Base-by-base conservation (phyloP, 1,139 yeast genomes). In the Diutina neorugosa region DNA sequence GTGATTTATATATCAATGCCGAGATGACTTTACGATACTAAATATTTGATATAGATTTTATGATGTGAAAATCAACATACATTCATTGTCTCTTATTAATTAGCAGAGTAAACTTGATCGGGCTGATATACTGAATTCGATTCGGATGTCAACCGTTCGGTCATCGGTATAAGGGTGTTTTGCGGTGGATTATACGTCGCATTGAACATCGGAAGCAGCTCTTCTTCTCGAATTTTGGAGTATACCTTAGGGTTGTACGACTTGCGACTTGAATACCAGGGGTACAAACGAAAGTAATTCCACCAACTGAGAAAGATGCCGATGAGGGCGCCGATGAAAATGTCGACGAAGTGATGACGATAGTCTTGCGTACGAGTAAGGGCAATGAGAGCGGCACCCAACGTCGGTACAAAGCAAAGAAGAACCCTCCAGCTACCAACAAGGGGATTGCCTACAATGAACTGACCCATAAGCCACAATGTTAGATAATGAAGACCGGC, bases 351-450 rank as follows among this genome's bases (percentile, higher is more conserved):
- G 64, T 85, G 91, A 62, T 86, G 94, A 65, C 91, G 76, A 64
- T 86, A 86, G 66, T 86, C 96, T 61, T 84, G 82, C 1, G 90
- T 83, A 59, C 94, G 74, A 52, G 86, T 79, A 53, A 85, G 67
- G 0, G 91, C 90, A 59, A 86, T 82, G 52, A 81, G 66, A 1
- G 75, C 62, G 1, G 91, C 90, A n/a, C 82, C 77, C 21, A 84
- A 60, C 0, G 78, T 59, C 11, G 78, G 78, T 21, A 64, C 49
- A 37, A 60, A 63, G n/a, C 67, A 59, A 16, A 70, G 57, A 1
- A 74, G 55, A 53, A 55, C 53, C 61, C 86, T 74, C 85, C 86
- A 81, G 8, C 77, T 69, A 2, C 86, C 82, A 40, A 77, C 74
- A 40, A 61, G 58, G n/a, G 64, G 60, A 54, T 67, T 60, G 37